A percentile compares a stretch with the other conserved stretches of the same genome.
These are phyloP conservation scores for Mrakia blollopis DNA, from an alignment of 768 basidiomycete genomes.

Conservation along the genomic window DNA sequence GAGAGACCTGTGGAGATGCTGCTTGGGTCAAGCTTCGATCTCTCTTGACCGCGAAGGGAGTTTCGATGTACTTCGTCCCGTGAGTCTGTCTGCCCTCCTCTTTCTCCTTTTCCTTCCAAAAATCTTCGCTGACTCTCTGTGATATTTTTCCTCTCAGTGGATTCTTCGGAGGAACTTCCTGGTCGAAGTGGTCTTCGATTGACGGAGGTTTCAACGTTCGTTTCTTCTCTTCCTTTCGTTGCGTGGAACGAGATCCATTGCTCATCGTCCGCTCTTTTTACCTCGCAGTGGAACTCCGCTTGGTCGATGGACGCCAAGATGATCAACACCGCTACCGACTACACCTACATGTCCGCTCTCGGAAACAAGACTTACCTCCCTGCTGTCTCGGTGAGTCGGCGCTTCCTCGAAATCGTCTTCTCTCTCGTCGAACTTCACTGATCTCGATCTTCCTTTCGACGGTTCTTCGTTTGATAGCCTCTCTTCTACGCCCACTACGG, in stretches of 20 bases:
- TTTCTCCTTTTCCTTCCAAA: not conserved
- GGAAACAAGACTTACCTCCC: slow-evolving; percentile 23
- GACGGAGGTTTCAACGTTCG: slow-evolving; percentile 36
- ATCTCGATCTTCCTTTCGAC: slow-evolving; percentile 36
- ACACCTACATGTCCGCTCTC: slow-evolving; percentile 10
- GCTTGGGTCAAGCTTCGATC: slow-evolving; percentile 25
- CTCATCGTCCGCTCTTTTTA: not conserved
- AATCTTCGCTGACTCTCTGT: not conserved
- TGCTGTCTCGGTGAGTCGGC: slow-evolving; percentile 18
- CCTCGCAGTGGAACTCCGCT: slow-evolving; percentile 35
- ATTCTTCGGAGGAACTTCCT: slow-evolving; percentile 52
- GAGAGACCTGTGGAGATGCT: slow-evolving; percentile 53
- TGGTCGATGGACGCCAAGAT: slow-evolving; percentile 35
- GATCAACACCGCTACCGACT: slow-evolving; percentile 24
- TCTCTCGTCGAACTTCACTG: not conserved
- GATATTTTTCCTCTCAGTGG: no score
- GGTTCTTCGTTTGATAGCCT: slow-evolving; percentile 49
- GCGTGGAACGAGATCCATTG: not conserved
- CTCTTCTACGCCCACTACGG: slow-evolving; percentile 79
- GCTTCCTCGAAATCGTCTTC: not conserved
- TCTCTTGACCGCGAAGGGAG: slow-evolving; percentile 5
- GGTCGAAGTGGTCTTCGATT: slow-evolving; percentile 14
- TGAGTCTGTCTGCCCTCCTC: not conserved
- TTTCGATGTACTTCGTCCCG: slow-evolving; percentile 14
- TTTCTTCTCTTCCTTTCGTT: slow-evolving; percentile 44